Evolutionary conservation across 345 rosid genomes (phyloP), one percentile per base, ranked within the genome.

Genomic region (Euclidium syriacum): DNA sequence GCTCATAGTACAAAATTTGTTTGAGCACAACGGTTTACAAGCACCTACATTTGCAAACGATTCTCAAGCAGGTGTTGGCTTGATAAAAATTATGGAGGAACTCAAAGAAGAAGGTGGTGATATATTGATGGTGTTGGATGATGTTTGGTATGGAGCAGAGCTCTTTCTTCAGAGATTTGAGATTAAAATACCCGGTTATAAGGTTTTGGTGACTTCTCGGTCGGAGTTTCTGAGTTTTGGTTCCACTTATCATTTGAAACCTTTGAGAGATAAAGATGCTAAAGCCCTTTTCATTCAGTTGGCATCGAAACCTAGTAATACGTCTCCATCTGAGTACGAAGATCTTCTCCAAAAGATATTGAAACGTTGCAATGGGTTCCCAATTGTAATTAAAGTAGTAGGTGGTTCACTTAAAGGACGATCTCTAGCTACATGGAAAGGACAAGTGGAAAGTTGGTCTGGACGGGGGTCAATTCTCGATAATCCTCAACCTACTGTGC

Each of bases 171-270:
- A 62, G 9, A 74, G 65, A 6, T 65, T 88, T 41, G 33, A 0
- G 30, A 9, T 34, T 20, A 3, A 27, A 2, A 23, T 78, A 15
- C 68, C 72, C 8, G 23, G 73, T 60, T 80, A 63, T 68, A 86
- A 81, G 73, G 58, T 86, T 22, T 25, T 86, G 73, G 89, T 82
- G 70, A 82, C 89, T 39, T 89, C 96, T 60, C 79, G 87, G 41
- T 77, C 10, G 46, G 60, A 6, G 2, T 81, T 84, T 35, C 84
- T 59, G 11, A 19, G 63, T 30, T 81, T 77, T 36, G 76, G 63
- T 9, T 33, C 26, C 6, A 59, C 19, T 3, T 43, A 75, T 69
- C 39, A 17, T 51, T 41, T 85, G 69, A 48, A 71, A 5, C 77
- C 80, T 30, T 61, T 83, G 57, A 55, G 65, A 40, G 58, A 57